A percentile compares a stretch with the other conserved stretches of the same genome.
These are phyloP conservation scores for Penicillium angulare DNA, from an alignment of 495 filamentous ascomycete genomes.

Conservation along the genomic window DNA sequence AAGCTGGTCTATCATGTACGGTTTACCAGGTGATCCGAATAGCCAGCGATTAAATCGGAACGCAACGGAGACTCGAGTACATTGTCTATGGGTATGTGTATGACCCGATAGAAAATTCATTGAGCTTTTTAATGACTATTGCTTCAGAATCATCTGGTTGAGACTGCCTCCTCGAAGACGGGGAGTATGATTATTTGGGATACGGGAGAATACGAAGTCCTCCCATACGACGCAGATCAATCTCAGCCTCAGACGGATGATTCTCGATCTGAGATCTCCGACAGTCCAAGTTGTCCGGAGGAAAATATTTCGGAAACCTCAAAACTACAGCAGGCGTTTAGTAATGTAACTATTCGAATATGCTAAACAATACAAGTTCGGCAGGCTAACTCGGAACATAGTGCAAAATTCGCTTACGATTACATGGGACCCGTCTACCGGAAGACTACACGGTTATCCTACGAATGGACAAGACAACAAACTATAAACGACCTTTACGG, in stretches of 20 bases:
- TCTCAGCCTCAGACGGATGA: constrained; percentile 45
- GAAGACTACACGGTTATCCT: constrained; percentile 56
- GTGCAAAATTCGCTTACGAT: constrained; percentile 59
- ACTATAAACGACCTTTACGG: constrained; percentile 28
- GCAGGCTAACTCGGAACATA: constrained; percentile 7
- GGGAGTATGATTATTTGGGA: constrained; percentile 71
- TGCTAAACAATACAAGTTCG: no score
- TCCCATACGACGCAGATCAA: constrained; percentile 40
- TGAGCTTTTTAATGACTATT: neutral
- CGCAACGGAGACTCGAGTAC: constrained; percentile 66
- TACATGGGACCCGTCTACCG: constrained; percentile 60
- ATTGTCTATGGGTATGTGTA: constrained; percentile 61
- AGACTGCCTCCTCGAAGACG: constrained; percentile 56
- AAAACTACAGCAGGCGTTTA: constrained; percentile 54
- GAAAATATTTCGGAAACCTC: constrained; percentile 45
- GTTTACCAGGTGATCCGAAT: constrained; percentile 63
- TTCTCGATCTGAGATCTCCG: constrained; percentile 30
- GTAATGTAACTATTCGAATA: constrained; percentile 30
- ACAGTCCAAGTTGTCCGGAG: constrained; percentile 1
- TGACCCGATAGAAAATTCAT: neutral
- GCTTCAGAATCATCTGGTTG: constrained; percentile 62
- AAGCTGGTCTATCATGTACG: constrained; percentile 67
- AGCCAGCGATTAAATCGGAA: constrained; percentile 55
- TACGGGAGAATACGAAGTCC: constrained; percentile 61
- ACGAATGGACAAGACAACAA: constrained; percentile 51